Conservation (phyloP, 371 early-diverging fungal genomes). For the Choanephora cucurbitarum region DNA sequence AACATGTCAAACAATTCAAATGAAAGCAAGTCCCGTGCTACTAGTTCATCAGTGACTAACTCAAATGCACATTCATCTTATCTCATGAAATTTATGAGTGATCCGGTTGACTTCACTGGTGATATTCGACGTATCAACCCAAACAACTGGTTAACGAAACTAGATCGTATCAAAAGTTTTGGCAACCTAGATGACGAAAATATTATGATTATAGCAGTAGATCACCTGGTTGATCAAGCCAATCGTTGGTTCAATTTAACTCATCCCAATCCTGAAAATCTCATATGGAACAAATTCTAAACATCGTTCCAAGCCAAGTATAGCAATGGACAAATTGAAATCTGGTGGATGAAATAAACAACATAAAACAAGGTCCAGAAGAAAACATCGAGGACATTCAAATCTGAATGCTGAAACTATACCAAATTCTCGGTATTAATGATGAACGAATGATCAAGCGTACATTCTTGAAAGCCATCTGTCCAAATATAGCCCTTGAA, state of each 20-base stretch:
- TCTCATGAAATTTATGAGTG: neutral
- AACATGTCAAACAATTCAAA: neutral
- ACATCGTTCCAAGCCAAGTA: neutral
- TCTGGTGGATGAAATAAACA: neutral
- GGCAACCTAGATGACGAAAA: neutral
- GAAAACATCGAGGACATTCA: neutral
- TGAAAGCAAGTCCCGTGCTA: neutral
- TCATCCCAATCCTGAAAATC: neutral
- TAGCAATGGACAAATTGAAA: neutral
- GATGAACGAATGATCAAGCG: constrained; percentile 4
- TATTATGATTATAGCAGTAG: neutral
- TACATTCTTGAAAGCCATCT: constrained; percentile 9
- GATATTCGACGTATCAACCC: neutral
- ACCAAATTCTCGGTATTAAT: neutral
- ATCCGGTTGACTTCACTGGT: neutral
- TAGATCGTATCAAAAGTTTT: neutral
- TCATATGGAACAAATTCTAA: neutral
- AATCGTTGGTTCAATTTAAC: neutral
- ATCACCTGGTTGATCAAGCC: neutral
- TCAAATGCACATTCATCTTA: neutral
- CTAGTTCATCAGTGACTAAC: neutral
- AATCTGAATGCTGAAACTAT: constrained; percentile 1
- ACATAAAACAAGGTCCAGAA: neutral
- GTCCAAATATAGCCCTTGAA: neutral
- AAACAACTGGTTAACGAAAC: neutral